A percentile compares a stretch with the other conserved stretches of the same genome.
These are phyloP conservation scores for Gymnopus androsaceus DNA, from an alignment of 1,284 basidiomycete genomes.

Conservation along the genomic window DNA sequence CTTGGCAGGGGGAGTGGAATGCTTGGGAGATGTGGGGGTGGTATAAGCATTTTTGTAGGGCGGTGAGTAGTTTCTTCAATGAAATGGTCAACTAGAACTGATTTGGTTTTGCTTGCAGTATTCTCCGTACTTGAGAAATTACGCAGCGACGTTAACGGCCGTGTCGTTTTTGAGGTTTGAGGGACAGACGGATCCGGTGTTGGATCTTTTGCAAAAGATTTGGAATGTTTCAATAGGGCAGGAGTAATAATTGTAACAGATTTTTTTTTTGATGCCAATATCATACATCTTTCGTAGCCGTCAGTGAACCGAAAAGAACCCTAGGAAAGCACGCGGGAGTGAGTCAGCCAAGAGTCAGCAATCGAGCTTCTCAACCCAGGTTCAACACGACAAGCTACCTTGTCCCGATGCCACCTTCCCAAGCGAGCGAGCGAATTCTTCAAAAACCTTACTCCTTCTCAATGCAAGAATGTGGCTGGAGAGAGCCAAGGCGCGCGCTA, in stretches of 20 bases:
- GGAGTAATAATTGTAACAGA: conserved; percentile 24
- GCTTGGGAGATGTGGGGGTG: conserved; percentile 85
- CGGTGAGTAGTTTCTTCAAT: conserved; percentile 57
- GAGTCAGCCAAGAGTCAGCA: too few relatives aligned
- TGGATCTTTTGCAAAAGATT: conserved; percentile 58
- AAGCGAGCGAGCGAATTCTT: too few relatives aligned
- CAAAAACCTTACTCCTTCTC: too few relatives aligned
- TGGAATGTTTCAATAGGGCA: conserved; percentile 74
- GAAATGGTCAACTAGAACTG: not conserved
- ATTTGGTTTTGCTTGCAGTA: conserved; percentile 47
- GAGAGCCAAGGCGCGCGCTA: too few relatives aligned
- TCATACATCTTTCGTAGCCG: not conserved
- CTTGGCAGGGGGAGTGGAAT: conserved; percentile 77
- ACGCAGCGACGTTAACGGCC: conserved; percentile 63
- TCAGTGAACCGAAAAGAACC: too few relatives aligned
- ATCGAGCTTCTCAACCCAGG: too few relatives aligned
- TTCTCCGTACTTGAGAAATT: conserved; percentile 72
- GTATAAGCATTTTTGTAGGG: conserved; percentile 83
- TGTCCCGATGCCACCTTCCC: too few relatives aligned
- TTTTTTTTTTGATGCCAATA: not conserved
- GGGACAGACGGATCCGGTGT: conserved; percentile 55
- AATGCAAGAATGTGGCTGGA: too few relatives aligned
- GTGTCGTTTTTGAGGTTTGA: conserved; percentile 66
- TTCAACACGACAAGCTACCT: too few relatives aligned
- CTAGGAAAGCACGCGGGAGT: too few relatives aligned